These are phyloP conservation scores for Groenewaldozyma auringiensis DNA, from an alignment of 1,139 yeast species.

Conservation along the genomic window DNA sequence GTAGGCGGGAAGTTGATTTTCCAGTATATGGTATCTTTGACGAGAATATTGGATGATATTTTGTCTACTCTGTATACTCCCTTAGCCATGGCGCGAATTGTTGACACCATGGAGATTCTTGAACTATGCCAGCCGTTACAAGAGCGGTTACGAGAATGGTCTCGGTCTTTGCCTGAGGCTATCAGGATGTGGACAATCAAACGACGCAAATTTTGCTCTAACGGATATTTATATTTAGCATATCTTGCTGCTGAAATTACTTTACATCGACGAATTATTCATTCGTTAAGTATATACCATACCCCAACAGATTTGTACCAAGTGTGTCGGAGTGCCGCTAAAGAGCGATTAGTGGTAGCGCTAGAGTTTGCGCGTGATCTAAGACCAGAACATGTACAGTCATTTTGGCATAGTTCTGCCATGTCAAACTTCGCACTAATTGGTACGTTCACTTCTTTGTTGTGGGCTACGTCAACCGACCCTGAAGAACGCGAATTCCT, in stretches of 20 bases:
- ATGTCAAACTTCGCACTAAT: constrained; percentile 68
- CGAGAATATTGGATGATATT: constrained; percentile 7
- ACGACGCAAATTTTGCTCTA: constrained; percentile 35
- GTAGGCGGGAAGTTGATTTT: constrained; percentile 7
- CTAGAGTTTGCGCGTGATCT: constrained; percentile 69
- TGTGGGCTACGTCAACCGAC: constrained; percentile 37
- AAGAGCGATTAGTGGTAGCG: constrained; percentile 71
- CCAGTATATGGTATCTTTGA: constrained; percentile 8
- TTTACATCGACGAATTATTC: constrained; percentile 69
- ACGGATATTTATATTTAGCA: constrained; percentile 72
- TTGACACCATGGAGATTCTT: constrained; percentile 43
- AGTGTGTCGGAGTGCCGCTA: constrained; percentile 80
- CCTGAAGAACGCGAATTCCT: constrained; percentile 43
- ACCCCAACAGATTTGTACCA: constrained; percentile 56
- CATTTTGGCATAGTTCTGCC: constrained; percentile 83
- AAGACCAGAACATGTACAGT: constrained; percentile 72
- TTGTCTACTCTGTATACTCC: constrained; percentile 8
- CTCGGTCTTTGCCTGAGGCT: constrained; percentile 63
- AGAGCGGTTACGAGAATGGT: constrained; percentile 71
- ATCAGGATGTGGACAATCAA: constrained; percentile 35
- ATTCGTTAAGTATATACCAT: constrained; percentile 37
- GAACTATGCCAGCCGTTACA: constrained; percentile 80
- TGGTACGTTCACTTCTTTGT: constrained; percentile 76
- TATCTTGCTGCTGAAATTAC: constrained; percentile 85
- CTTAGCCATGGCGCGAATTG: constrained; percentile 2